phyloP scores from a whole-genome alignment of 306 rosid species.

The Betula pendula region DNA sequence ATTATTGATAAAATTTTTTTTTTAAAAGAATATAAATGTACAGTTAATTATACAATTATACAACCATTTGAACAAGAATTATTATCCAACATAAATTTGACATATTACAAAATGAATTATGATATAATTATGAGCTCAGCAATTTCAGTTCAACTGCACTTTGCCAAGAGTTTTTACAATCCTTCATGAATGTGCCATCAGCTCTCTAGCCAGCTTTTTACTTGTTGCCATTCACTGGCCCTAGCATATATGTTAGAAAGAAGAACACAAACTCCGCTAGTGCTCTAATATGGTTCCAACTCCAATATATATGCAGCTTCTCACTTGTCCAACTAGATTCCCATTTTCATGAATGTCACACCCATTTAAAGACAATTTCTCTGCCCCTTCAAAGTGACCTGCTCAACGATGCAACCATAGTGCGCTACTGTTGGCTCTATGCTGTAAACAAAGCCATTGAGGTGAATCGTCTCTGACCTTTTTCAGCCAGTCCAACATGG shows the following conservation, averaged over 20 bases:
- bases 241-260: slow-evolving; percentile 67
- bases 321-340: slow-evolving; percentile 51
- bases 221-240: slow-evolving; percentile 70
- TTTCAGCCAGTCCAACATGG: slow-evolving; percentile 64
- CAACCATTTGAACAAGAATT: too few relatives aligned
- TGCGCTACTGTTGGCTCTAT: slow-evolving; percentile 65
- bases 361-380: too few relatives aligned
- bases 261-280: slow-evolving; percentile 65
- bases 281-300: slow-evolving; percentile 54
- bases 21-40: too few relatives aligned
- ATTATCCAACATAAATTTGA: background rate
- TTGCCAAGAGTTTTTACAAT: slow-evolving; percentile 58
- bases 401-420: slow-evolving; percentile 79
- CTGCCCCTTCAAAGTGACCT: slow-evolving; percentile 61
- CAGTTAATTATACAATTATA: too few relatives aligned
- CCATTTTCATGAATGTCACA: slow-evolving; percentile 73
- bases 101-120: background rate
- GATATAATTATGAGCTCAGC: slow-evolving; percentile 6
- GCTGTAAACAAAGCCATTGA: slow-evolving; percentile 49
- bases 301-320: slow-evolving; percentile 34
- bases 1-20: too few relatives aligned
- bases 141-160: slow-evolving; percentile 61
- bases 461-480: slow-evolving; percentile 54
- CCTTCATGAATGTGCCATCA: slow-evolving; percentile 44
- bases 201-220: slow-evolving; percentile 52